Conservation (phyloP, 129 eudicot genomes). For the Artemisia argyi region DNA sequence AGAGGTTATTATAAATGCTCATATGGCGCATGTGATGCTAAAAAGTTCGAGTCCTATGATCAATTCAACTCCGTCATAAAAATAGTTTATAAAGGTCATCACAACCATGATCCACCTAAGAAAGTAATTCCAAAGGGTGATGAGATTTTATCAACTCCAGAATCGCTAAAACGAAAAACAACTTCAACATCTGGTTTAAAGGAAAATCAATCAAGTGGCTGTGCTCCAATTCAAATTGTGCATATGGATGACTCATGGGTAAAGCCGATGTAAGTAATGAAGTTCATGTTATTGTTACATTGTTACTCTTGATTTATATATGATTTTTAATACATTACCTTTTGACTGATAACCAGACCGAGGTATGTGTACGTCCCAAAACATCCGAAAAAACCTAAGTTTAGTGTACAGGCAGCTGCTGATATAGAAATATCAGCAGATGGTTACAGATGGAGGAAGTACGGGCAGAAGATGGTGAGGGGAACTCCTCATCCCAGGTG, state of each 20-base stretch:
- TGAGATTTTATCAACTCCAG: slow-evolving; percentile 36
- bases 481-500: background rate
- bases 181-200: slow-evolving; percentile 24
- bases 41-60: slow-evolving; percentile 75
- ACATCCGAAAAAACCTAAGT: slow-evolving; percentile 10
- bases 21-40: slow-evolving; percentile 58
- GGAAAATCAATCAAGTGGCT: slow-evolving; percentile 42
- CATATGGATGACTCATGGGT: slow-evolving; percentile 35
- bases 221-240: slow-evolving; percentile 40
- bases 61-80: slow-evolving; percentile 40
- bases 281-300: background rate
- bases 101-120: slow-evolving; percentile 81
- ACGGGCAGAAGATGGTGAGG: background rate
- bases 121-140: slow-evolving; percentile 39
- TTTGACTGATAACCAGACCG: background rate
- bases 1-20: slow-evolving; percentile 88
- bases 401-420: slow-evolving; percentile 29
- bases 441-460: slow-evolving; percentile 13
- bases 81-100: slow-evolving; percentile 62
- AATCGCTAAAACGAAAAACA: slow-evolving; percentile 26
- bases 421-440: slow-evolving; percentile 2
- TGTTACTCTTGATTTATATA: background rate
- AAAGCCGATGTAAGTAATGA: slow-evolving; percentile 45
- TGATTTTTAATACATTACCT: background rate
- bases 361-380: background rate